phyloP scores from a whole-genome alignment of 176 grass and related monocot species.

The Triticum monococcum region DNA sequence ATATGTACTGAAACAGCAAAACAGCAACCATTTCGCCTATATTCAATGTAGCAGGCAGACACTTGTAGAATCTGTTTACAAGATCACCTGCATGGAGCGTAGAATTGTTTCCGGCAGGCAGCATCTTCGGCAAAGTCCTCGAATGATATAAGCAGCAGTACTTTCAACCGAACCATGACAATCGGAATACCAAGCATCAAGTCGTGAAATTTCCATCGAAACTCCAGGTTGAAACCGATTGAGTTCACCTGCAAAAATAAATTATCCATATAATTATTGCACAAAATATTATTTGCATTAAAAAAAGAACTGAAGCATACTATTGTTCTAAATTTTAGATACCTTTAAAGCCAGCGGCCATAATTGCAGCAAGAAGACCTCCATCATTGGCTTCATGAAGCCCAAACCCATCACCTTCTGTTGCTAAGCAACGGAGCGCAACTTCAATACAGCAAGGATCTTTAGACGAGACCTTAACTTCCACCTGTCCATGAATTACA shows the following conservation, averaged over 20 bases:
- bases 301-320: neutral
- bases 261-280: neutral
- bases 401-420: constrained; percentile 76
- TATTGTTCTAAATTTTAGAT: neutral
- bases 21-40: neutral
- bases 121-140: constrained; percentile 80
- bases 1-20: neutral
- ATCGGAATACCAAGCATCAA: constrained; percentile 95
- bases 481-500: constrained; percentile 52
- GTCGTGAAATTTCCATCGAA: constrained; percentile 86
- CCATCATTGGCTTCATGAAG: constrained; percentile 86
- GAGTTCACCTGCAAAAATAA: constrained; percentile 60
- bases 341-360: constrained; percentile 97
- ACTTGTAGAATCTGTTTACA: neutral
- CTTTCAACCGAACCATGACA: constrained; percentile 51
- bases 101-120: constrained; percentile 92
- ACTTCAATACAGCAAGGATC: constrained; percentile 88
- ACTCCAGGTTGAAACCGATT: constrained; percentile 96
- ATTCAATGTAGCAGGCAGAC: neutral
- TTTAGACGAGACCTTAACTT: constrained; percentile 57
- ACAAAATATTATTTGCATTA: neutral
- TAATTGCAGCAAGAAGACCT: constrained; percentile 83
- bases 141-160: constrained; percentile 74
- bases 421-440: constrained; percentile 66
- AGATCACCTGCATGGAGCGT: constrained; percentile 85